phyloP scores from a whole-genome alignment of 192 early-diverging fungal species.

The Mortierella antarctica region DNA sequence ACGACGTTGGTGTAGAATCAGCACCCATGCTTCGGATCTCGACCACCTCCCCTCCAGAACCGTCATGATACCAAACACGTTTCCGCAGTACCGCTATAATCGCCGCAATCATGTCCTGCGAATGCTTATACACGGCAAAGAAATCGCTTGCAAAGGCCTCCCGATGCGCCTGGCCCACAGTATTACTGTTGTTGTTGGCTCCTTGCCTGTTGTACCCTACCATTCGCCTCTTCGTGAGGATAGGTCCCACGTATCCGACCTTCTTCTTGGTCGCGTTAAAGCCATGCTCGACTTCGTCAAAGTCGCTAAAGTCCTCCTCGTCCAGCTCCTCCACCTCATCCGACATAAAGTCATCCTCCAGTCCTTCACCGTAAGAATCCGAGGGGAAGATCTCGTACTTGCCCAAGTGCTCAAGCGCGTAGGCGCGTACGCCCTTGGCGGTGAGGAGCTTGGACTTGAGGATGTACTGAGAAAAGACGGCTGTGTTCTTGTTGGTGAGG shows the following conservation, averaged over 20 bases:
- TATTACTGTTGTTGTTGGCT: not conserved
- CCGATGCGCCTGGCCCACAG: conserved; percentile 7
- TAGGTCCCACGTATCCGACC: conserved; percentile 18
- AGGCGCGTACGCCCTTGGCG: conserved; percentile 13
- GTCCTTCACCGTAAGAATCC: not conserved
- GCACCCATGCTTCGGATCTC: conserved; percentile 29
- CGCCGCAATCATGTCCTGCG: conserved; percentile 36
- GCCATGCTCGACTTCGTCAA: conserved; percentile 10
- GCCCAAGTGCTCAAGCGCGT: conserved; percentile 10
- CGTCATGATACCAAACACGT: conserved; percentile 26
- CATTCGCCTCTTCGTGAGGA: not conserved
- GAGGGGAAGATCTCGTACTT: conserved; percentile 27
- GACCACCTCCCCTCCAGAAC: conserved; percentile 31
- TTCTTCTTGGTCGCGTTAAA: conserved; percentile 4
- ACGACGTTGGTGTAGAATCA: not conserved
- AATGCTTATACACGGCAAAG: conserved; percentile 21
- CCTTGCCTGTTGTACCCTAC: not conserved
- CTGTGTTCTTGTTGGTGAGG: conserved; percentile 7
- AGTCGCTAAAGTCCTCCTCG: conserved; percentile 37
- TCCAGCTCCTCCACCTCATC: conserved; percentile 27
- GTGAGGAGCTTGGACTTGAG: conserved; percentile 17
- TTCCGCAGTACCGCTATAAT: conserved; percentile 30
- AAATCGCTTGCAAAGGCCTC: not conserved
- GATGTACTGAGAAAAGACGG: conserved; percentile 8
- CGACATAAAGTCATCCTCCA: not conserved